Percentiles rank a stretch among this genome's conserved stretches.
phyloP scores from a whole-genome alignment of 495 filamentous ascomycete genomes.

The Penicillium chermesinum region DNA sequence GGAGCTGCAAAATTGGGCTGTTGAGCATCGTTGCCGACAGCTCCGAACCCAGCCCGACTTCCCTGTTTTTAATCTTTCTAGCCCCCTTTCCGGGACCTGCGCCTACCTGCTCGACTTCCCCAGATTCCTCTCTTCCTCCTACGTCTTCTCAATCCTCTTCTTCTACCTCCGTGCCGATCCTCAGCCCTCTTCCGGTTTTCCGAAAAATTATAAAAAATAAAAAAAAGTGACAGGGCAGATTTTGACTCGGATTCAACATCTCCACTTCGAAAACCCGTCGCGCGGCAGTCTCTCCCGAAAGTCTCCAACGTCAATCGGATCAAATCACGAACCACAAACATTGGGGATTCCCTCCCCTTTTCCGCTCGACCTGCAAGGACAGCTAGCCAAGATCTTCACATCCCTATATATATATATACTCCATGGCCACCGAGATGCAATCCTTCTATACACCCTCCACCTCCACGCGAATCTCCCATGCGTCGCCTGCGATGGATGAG shows the following conservation, averaged over 20 bases:
- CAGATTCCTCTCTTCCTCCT: not conserved
- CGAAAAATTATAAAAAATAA: not conserved
- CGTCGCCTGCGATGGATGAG: constrained; percentile 32
- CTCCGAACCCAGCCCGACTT: not conserved
- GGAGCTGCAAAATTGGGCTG: not conserved
- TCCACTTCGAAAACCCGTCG: too few species aligned
- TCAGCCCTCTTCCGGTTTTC: constrained; percentile 13
- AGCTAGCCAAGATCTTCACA: too few species aligned
- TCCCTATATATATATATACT: too few species aligned
- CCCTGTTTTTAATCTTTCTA: not conserved
- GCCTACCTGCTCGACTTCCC: not conserved
- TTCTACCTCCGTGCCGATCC: too few species aligned
- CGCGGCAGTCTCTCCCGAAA: not conserved
- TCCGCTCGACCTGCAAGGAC: too few species aligned
- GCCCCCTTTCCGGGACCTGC: not conserved
- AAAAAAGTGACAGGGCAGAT: not conserved
- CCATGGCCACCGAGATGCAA: constrained; percentile 36
- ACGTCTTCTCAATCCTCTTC: not conserved
- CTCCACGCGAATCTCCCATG: constrained; percentile 29
- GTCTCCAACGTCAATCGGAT: too few species aligned
- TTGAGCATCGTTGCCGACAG: not conserved
- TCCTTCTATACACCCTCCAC: constrained; percentile 35
- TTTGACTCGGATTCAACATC: too few species aligned
- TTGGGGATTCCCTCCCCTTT: too few species aligned
- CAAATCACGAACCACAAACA: too few species aligned